phyloP scores from a whole-genome alignment of 164 flowering plant species.

The Dillenia turbinata region DNA sequence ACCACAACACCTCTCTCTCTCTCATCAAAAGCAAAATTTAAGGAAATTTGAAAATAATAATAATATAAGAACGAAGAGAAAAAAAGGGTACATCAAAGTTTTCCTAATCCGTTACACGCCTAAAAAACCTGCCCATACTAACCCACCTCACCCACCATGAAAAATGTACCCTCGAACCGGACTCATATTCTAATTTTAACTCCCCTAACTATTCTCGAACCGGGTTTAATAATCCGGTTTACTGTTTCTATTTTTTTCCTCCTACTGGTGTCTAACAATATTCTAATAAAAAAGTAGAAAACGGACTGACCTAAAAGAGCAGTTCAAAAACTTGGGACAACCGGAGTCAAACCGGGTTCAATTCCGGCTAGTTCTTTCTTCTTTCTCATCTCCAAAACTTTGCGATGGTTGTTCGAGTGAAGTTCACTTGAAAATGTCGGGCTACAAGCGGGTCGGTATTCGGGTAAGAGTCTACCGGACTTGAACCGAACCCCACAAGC shows the following conservation, averaged over 20 bases:
- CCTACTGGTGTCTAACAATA: too few relatives aligned
- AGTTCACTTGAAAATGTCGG: slow-evolving; percentile 58
- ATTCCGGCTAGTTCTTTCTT: slow-evolving; percentile 33
- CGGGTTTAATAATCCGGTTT: slow-evolving; percentile 17
- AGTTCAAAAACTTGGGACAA: slow-evolving; percentile 43
- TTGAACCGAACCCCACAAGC: slow-evolving; percentile 69
- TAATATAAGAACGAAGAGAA: neutral
- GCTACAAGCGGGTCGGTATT: slow-evolving; percentile 69
- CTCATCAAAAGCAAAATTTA: neutral
- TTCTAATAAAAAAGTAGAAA: too few relatives aligned
- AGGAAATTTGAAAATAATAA: neutral
- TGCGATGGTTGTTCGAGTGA: slow-evolving; percentile 70
- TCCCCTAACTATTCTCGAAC: neutral
- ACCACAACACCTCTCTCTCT: neutral
- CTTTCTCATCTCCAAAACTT: slow-evolving; percentile 64
- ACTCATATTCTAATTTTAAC: neutral
- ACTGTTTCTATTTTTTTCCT: neutral
- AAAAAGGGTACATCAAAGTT: slow-evolving; percentile 18
- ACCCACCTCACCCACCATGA: slow-evolving; percentile 23
- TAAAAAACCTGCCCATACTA: slow-evolving; percentile 1
- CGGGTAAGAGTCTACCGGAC: slow-evolving; percentile 66
- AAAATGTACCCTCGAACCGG: slow-evolving; percentile 23
- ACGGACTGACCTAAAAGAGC: too few relatives aligned
- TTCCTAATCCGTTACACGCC: slow-evolving; percentile 17
- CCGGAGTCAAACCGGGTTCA: slow-evolving; percentile 30